Evolutionary conservation across 164 flowering plant genomes (phyloP), one percentile per base, ranked within the genome.

Genomic region (Tetrastigma voinierianum): DNA sequence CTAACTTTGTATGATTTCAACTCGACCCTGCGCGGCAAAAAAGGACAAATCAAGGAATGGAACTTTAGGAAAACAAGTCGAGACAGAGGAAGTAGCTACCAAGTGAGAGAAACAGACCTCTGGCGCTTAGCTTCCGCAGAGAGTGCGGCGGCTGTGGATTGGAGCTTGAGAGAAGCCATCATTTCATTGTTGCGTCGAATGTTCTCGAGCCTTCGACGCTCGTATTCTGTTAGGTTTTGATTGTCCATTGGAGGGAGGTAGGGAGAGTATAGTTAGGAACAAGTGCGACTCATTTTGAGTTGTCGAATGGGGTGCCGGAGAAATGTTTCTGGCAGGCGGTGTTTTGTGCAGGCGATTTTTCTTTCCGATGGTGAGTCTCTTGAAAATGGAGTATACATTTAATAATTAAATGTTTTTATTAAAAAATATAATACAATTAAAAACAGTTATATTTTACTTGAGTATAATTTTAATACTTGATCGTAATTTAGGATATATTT

Each of bases 121-220:
- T 61, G 75, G 57, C 84, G 87, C 59, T 90, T 88, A 45, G 81
- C 15, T 2, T 83, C 57, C 21, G 79, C 75, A 24, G 87, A 72
- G 70, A 86, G 83, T 13, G 75, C 62, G 51, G 67, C 5, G 63
- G 74, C 73, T 53, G n/a, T 70, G 65, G 84, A 65, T 0, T 65
- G 86, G 68, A 88, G 67, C n/a, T 87, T 84, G 67, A 90, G 87
- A 43, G 93, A 72, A 20, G 90, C 87, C 73, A 88, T 64, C 88
- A 84, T 83, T 66, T 87, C 75, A 0, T 71, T 76, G 62, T 88
- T 88, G 19, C 88, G 83, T 62, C 77, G 80, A 2, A 90, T 88
- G 78, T 88, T 87, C 62, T 93, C 93, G 16, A 87, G 86, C 51
- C 98, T 78, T 68, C 64, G 69, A 5, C 87, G 85, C 78, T 93